Conservation (phyloP, 75 land plant genomes). For the Cupressus sempervirens region DNA sequence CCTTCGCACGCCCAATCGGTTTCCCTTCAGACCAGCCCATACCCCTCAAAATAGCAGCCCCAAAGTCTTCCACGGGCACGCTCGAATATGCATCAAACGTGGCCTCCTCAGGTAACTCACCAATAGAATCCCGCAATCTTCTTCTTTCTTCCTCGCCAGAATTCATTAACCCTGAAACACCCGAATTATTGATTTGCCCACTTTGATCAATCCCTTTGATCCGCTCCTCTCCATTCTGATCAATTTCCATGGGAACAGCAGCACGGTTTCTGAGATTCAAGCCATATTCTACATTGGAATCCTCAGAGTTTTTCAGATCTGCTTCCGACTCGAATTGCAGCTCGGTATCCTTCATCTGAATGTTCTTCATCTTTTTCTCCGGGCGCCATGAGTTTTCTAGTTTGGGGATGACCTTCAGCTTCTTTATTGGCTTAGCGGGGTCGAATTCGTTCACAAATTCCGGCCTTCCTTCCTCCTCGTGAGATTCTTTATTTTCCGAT, state of each 20-base stretch:
- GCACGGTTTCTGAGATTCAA: conserved; percentile 24
- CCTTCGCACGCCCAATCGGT: conserved; percentile 57
- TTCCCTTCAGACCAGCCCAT: conserved; percentile 82
- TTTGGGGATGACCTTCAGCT: conserved; percentile 40
- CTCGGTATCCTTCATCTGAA: conserved; percentile 11
- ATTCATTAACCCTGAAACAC: background rate
- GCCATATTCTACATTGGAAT: conserved; percentile 29
- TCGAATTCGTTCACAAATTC: conserved; percentile 64
- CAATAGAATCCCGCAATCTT: conserved; percentile 43
- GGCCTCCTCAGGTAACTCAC: conserved; percentile 54
- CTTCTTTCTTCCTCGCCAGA: conserved; percentile 1
- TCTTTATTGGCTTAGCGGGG: conserved; percentile 17
- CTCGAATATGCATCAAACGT: conserved; percentile 52
- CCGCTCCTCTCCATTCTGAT: conserved; percentile 5
- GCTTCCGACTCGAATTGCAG: conserved; percentile 18
- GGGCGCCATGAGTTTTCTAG: conserved; percentile 54
- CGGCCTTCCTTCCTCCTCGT: background rate
- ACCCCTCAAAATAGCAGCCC: conserved; percentile 64
- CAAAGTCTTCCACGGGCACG: conserved; percentile 73
- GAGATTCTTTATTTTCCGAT: background rate
- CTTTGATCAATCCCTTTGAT: background rate
- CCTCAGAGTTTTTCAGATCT: background rate
- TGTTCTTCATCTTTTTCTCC: conserved; percentile 54
- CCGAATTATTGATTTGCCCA: background rate
- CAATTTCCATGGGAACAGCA: conserved; percentile 1